Conservation (phyloP, 2,329 filamentous ascomycete species). For the Scortechinia acanthostroma region DNA sequence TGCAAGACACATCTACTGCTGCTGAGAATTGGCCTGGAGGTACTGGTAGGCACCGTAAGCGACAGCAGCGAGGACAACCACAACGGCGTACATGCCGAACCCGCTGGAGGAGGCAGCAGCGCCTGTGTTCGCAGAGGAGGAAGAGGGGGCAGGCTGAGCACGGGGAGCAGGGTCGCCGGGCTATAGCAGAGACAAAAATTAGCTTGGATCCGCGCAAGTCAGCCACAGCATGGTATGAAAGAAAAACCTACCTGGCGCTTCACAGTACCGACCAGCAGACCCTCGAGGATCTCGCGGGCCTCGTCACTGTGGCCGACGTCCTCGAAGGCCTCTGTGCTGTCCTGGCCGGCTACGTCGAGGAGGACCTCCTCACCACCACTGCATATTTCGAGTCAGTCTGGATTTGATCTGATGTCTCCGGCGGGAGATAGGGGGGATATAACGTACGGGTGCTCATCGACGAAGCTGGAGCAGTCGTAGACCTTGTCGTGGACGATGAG, state of each 20-base stretch:
- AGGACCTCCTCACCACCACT: slow-evolving; percentile 98
- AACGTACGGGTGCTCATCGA: slow-evolving; percentile 90
- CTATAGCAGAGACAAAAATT: slow-evolving; percentile 38
- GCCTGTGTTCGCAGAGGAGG: slow-evolving; percentile 38
- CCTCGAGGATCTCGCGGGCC: slow-evolving; percentile 84
- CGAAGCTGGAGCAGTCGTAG: slow-evolving; percentile 81
- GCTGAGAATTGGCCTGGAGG: slow-evolving; percentile 49
- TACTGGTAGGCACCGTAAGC: slow-evolving; percentile 84
- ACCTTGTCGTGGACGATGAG: slow-evolving; percentile 93
- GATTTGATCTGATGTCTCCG: no score
- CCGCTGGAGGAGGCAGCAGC: slow-evolving; percentile 49
- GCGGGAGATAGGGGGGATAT: slow-evolving; percentile 6
- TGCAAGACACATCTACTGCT: background rate
- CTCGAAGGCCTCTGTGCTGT: slow-evolving; percentile 96
- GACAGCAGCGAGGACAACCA: slow-evolving; percentile 69
- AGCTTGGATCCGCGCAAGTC: no score
- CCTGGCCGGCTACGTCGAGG: slow-evolving; percentile 89
- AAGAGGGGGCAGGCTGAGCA: slow-evolving; percentile 36
- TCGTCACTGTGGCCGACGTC: slow-evolving; percentile 99
- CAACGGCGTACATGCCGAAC: slow-evolving; percentile 72
- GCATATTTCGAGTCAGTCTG: no score
- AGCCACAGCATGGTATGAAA: no score
- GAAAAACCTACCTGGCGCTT: slow-evolving; percentile 75
- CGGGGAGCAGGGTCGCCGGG: slow-evolving; percentile 74
- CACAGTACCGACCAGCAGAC: slow-evolving; percentile 66